Base-by-base conservation (phyloP, 345 rosid species). In the Isatis tinctoria region DNA sequence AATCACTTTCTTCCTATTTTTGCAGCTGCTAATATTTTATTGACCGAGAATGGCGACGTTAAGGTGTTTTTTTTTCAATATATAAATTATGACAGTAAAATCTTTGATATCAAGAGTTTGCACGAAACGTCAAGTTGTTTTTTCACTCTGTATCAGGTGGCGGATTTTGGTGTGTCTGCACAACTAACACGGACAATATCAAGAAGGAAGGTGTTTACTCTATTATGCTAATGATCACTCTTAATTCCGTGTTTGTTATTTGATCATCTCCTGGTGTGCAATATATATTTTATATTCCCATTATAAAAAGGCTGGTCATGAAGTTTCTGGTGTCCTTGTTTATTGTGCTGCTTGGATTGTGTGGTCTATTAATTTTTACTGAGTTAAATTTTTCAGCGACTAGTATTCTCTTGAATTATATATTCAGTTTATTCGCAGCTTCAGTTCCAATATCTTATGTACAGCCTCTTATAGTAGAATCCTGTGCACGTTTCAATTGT, bases 81-180 rank as follows among this genome's bases (percentile, higher is more conserved):
- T 1, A 22, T 1, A 22, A 22, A 58, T n/a, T 74, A 10, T 54
- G 28, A 33, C 58, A 60, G 6, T 61, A 40, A 49, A 57, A 18
- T 60, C 10, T 39, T 63, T 32, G 61, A 43, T 14, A 36, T 41
- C 37, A 41, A 60, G 24, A 45, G 5, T 6, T 59, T 39, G 36
- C 28, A 14, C 6, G 18, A 74, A 49, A 12, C 18, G 27, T 73
- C 40, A 59, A 69, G 35, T 61, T 79, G 52, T 56, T 79, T 60
- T 60, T 39, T 78, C 58, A 47, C 78, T 74, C 33, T 67, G 68
- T 70, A 60, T 77, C 87, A 94, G 99, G 99, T 95, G 79, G 99
- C 99, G 36, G 99, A 92, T 83, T 95, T 95, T 83, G 99, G 99
- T 40, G 99, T 95, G 69, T 95, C 99, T 82, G 97, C 97, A 12